Evolutionary conservation across 176 grass and related monocot genomes (phyloP).

Genomic region (Alloteropsis semialata): DNA sequence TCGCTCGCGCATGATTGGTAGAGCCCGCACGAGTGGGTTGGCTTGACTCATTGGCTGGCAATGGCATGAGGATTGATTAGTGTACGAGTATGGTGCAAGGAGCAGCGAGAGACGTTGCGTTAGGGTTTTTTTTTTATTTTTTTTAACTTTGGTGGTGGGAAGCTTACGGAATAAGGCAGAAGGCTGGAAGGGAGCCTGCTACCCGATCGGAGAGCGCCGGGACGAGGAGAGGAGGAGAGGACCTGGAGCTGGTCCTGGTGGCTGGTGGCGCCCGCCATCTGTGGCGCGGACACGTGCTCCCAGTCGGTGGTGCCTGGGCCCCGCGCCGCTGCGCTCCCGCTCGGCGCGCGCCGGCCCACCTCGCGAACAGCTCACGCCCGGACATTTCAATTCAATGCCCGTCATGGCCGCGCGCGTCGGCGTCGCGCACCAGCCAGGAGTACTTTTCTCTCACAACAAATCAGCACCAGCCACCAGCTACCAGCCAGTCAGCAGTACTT

Average conservation of each 20-base stretch:
- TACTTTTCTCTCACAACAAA: too few species aligned
- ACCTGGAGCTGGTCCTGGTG: too few species aligned
- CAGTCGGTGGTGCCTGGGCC: constrained; percentile 31
- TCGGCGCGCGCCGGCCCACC: constrained; percentile 27
- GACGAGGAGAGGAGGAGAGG: too few species aligned
- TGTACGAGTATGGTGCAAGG: constrained; percentile 19
- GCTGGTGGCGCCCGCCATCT: not conserved
- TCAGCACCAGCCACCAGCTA: too few species aligned
- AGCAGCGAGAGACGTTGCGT: not conserved
- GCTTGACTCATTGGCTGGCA: not conserved
- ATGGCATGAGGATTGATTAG: not conserved
- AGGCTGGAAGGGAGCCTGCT: not conserved
- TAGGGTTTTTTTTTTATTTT: too few species aligned
- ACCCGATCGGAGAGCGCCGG: not conserved
- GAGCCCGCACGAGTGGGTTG: constrained; percentile 38
- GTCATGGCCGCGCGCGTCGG: constrained; percentile 32
- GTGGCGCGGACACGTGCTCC: constrained; percentile 32
- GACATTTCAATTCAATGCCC: constrained; percentile 12
- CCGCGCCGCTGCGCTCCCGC: not conserved
- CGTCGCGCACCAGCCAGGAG: constrained; percentile 26
- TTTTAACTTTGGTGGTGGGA: not conserved
- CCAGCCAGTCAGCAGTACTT: too few species aligned
- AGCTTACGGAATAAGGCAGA: not conserved
- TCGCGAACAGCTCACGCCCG: constrained; percentile 27
- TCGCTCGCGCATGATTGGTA: not conserved